Percentiles rank a stretch among this genome's conserved stretches.
These are phyloP conservation scores for Leccinum obscurum DNA, from an alignment of 768 basidiomycete genomes.

Conservation along the genomic window DNA sequence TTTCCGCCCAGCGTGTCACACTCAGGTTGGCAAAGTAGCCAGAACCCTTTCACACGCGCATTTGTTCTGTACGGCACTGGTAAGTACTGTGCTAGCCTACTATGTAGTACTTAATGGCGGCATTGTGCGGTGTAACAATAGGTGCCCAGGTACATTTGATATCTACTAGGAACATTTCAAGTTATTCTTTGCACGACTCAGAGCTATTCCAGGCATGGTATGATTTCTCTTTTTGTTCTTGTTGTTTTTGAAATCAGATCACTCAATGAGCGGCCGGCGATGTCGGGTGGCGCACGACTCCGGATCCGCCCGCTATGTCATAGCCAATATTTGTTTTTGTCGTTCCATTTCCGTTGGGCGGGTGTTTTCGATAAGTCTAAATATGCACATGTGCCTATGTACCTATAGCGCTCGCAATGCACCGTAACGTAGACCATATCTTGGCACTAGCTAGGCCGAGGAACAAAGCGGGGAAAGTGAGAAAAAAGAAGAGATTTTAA, in stretches of 20 bases:
- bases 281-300: not conserved
- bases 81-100: not conserved
- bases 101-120: not conserved
- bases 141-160: not conserved
- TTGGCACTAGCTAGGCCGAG: not conserved
- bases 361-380: not conserved
- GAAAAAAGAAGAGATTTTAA: not conserved
- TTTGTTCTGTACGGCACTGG: not conserved
- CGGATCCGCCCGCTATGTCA: not conserved
- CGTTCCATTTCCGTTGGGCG: not conserved
- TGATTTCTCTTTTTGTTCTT: not conserved
- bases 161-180: not conserved
- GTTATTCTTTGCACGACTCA: not conserved
- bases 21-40: slow-evolving; percentile 6
- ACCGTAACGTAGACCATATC: not conserved
- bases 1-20: not conserved
- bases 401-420: not conserved
- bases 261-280: not conserved
- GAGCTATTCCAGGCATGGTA: not conserved
- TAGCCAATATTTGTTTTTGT: not conserved
- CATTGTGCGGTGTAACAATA: too few species aligned
- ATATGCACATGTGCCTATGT: not conserved
- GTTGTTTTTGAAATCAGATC: not conserved
- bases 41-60: slow-evolving; percentile 4
- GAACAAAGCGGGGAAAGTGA: not conserved